Percentiles rank a stretch among this genome's conserved stretches.
phyloP scores from a whole-genome alignment of 768 basidiomycete genomes.

The Suillus subalutaceus region DNA sequence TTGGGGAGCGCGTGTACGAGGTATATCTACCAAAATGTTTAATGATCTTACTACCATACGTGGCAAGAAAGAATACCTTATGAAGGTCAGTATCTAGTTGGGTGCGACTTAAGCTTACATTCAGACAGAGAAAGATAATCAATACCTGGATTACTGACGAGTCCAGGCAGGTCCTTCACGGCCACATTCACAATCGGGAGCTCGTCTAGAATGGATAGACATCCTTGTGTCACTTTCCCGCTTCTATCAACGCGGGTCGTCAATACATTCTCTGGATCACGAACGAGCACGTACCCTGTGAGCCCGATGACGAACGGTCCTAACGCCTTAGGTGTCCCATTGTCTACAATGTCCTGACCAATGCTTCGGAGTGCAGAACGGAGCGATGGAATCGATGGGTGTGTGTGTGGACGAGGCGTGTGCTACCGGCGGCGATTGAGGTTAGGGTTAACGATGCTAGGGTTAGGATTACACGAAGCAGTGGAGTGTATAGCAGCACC shows the following conservation, averaged over 20 bases:
- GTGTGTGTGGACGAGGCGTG: slow-evolving; percentile 80
- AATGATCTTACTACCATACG: slow-evolving; percentile 1
- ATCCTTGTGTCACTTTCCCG: slow-evolving; percentile 84
- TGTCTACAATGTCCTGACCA: slow-evolving; percentile 53
- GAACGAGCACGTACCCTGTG: slow-evolving; percentile 62
- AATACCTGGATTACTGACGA: slow-evolving; percentile 59
- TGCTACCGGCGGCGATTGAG: slow-evolving; percentile 38
- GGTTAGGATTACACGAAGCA: background rate
- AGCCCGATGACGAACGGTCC: slow-evolving; percentile 83
- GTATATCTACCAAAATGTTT: slow-evolving; percentile 56
- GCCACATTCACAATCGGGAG: slow-evolving; percentile 65
- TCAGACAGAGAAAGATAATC: background rate
- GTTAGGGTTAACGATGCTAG: background rate
- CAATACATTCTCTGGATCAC: slow-evolving; percentile 3
- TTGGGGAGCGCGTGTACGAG: slow-evolving; percentile 69
- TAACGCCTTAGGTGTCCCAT: slow-evolving; percentile 61
- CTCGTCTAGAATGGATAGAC: slow-evolving; percentile 69
- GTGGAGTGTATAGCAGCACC: slow-evolving; percentile 27
- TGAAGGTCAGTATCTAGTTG: slow-evolving; percentile 53
- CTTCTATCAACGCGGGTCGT: slow-evolving; percentile 43
- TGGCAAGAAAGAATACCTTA: slow-evolving; percentile 46
- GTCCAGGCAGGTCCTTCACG: slow-evolving; percentile 55
- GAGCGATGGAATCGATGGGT: slow-evolving; percentile 56
- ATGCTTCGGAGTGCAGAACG: slow-evolving; percentile 57
- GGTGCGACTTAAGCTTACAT: background rate